phyloP scores from a whole-genome alignment of 2,329 filamentous ascomycete species.

The Blastomyces parvus region DNA sequence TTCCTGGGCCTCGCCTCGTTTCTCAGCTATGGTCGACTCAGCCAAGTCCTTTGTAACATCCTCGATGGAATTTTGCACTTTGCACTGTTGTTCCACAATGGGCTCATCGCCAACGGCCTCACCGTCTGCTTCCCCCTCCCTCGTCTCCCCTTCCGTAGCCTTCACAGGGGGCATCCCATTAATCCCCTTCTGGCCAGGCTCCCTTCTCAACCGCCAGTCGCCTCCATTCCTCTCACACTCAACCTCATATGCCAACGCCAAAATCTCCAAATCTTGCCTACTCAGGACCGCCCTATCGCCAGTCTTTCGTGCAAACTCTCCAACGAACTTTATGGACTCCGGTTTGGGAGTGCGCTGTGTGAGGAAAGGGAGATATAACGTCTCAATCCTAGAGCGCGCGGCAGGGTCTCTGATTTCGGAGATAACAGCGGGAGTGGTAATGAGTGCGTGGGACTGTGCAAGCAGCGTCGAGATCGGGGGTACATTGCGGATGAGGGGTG shows the following conservation, averaged over 20 bases:
- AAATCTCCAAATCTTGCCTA: slow-evolving; percentile 75
- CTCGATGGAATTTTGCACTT: slow-evolving; percentile 21
- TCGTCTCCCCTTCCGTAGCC: slow-evolving; percentile 16
- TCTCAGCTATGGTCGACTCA: slow-evolving; percentile 22
- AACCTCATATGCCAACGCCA: slow-evolving; percentile 89
- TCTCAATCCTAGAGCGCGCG: slow-evolving; percentile 72
- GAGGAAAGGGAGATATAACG: slow-evolving; percentile 74
- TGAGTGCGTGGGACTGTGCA: slow-evolving; percentile 62
- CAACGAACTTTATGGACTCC: slow-evolving; percentile 68
- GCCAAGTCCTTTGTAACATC: slow-evolving; percentile 24
- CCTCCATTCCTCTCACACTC: slow-evolving; percentile 86
- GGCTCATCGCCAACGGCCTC: slow-evolving; percentile 5
- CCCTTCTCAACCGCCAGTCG: slow-evolving; percentile 70
- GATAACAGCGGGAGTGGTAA: slow-evolving; percentile 78
- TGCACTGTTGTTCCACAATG: slow-evolving; percentile 29
- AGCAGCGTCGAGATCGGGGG: slow-evolving; percentile 75
- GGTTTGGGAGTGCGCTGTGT: slow-evolving; percentile 64
- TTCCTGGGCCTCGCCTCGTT: slow-evolving; percentile 11
- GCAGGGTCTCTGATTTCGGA: slow-evolving; percentile 78
- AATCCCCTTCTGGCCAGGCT: slow-evolving; percentile 67
- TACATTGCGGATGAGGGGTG: slow-evolving; percentile 88
- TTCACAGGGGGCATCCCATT: slow-evolving; percentile 56
- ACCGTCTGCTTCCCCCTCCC: slow-evolving; percentile 15
- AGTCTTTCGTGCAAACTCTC: slow-evolving; percentile 77
- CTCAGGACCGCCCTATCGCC: slow-evolving; percentile 85